Conservation (phyloP, 495 filamentous ascomycete species). For the Penicillium odoratum region DNA sequence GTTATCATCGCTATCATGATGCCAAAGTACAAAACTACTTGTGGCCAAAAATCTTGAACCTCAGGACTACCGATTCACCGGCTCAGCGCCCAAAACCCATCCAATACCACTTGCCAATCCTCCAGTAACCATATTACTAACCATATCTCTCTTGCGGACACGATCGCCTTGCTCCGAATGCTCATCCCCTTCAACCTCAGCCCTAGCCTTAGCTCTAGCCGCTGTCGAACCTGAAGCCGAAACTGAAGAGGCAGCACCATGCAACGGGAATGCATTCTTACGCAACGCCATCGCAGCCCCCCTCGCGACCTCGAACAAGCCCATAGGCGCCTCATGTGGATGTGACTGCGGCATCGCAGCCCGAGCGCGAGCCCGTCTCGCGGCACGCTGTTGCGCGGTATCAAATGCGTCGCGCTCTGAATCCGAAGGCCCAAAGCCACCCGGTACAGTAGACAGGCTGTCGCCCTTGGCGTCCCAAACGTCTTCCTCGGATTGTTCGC, state of each 20-base stretch:
- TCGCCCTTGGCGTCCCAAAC: slow-evolving; percentile 71
- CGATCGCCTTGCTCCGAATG: slow-evolving; percentile 38
- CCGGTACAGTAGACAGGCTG: slow-evolving; percentile 56
- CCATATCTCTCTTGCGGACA: slow-evolving; percentile 76
- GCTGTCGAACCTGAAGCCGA: neutral
- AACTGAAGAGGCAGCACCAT: slow-evolving; percentile 23
- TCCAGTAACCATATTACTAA: slow-evolving; percentile 71
- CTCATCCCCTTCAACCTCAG: slow-evolving; percentile 18
- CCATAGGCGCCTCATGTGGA: slow-evolving; percentile 83
- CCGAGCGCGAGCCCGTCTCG: slow-evolving; percentile 40
- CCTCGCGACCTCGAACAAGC: slow-evolving; percentile 86
- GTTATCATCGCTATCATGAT: slow-evolving; percentile 9
- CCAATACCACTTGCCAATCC: slow-evolving; percentile 79
- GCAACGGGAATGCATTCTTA: slow-evolving; percentile 60
- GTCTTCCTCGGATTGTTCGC: slow-evolving; percentile 72
- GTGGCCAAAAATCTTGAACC: neutral
- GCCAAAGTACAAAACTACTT: slow-evolving; percentile 1
- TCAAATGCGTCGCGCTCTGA: slow-evolving; percentile 49
- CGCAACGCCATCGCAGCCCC: slow-evolving; percentile 75
- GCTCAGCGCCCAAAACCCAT: slow-evolving; percentile 77
- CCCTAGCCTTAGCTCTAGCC: slow-evolving; percentile 22
- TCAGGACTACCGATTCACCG: slow-evolving; percentile 38
- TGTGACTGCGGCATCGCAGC: slow-evolving; percentile 30
- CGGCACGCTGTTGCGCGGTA: slow-evolving; percentile 37
- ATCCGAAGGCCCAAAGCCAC: slow-evolving; percentile 57